A percentile compares a stretch with the other conserved stretches of the same genome.
phyloP scores from a whole-genome alignment of 192 early-diverging fungal genomes.

The Backusella sp. region DNA sequence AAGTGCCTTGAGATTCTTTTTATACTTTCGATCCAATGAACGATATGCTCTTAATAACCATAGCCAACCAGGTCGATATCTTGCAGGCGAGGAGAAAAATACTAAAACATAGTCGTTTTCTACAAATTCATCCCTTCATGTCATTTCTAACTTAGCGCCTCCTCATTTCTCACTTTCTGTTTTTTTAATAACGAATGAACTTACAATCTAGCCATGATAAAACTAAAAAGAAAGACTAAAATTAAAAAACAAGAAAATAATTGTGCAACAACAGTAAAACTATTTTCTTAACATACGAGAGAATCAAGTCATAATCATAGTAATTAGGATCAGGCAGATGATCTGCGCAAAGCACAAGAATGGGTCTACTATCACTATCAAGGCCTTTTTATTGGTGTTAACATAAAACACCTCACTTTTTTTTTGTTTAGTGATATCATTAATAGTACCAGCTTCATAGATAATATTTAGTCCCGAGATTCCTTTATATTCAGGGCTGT shows the following conservation, averaged over 20 bases:
- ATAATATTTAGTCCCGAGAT: conserved; percentile 36
- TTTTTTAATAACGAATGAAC: conserved; percentile 15
- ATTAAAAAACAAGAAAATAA: background rate
- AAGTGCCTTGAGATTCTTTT: conserved; percentile 92
- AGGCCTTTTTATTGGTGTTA: conserved; percentile 54
- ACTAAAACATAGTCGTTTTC: conserved; percentile 91
- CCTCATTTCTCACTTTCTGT: background rate
- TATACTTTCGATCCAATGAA: conserved; percentile 79
- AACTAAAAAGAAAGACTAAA: conserved; percentile 13
- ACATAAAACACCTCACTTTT: background rate
- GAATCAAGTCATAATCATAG: conserved; percentile 82
- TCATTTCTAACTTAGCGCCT: conserved; percentile 27
- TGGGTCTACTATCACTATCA: conserved; percentile 80
- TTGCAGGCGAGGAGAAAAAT: conserved; percentile 75
- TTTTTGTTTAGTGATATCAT: background rate
- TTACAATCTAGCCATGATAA: conserved; percentile 38
- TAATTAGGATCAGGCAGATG: conserved; percentile 79
- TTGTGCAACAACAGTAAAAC: background rate
- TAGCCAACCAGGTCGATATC: conserved; percentile 75
- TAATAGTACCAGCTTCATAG: conserved; percentile 37
- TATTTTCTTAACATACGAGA: conserved; percentile 50
- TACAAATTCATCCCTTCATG: conserved; percentile 73
- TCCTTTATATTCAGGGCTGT: conserved; percentile 45
- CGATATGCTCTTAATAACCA: conserved; percentile 88
- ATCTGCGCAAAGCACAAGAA: conserved; percentile 82